Percentiles rank a stretch among this genome's conserved stretches.
Evolutionary conservation across 1,284 basidiomycete species (phyloP).

Genomic region (Trametes sp.): DNA sequence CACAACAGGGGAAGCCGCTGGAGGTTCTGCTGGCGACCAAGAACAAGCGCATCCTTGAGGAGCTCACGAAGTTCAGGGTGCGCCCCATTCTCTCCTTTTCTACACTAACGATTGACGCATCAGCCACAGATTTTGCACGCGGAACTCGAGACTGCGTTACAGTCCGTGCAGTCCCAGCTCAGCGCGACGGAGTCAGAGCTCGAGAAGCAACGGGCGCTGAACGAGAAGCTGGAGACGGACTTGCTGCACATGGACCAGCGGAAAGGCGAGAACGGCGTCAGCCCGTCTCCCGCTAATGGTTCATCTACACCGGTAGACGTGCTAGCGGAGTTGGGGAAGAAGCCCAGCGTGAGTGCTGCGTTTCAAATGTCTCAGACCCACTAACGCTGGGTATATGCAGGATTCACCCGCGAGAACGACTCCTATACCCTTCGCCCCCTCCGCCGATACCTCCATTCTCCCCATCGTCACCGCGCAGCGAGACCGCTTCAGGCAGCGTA

Average conservation of each 20-base stretch:
- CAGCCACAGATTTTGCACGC: conserved; percentile 75
- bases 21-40: conserved; percentile 92
- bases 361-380: background rate
- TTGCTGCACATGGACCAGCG: conserved; percentile 80
- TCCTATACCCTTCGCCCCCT: conserved; percentile 73
- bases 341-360: conserved; percentile 37
- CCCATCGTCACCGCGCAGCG: conserved; percentile 97
- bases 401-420: conserved; percentile 57
- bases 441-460: conserved; percentile 89
- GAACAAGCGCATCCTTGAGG: conserved; percentile 94
- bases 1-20: conserved; percentile 80
- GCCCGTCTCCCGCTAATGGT: conserved; percentile 27
- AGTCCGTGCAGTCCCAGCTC: conserved; percentile 66
- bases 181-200: conserved; percentile 70
- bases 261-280: conserved; percentile 41
- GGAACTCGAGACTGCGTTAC: conserved; percentile 78
- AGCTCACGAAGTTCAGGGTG: conserved; percentile 80
- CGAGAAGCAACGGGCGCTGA: conserved; percentile 79
- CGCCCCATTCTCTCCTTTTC: background rate
- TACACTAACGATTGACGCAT: conserved; percentile 44
- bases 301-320: conserved; percentile 44
- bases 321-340: conserved; percentile 77
- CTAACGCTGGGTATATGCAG: conserved; percentile 35
- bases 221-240: conserved; percentile 93
- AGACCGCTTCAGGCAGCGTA: conserved; percentile 94